phyloP scores from a whole-genome alignment of 1,139 yeast genomes.

The Hansenula lynferdii region DNA sequence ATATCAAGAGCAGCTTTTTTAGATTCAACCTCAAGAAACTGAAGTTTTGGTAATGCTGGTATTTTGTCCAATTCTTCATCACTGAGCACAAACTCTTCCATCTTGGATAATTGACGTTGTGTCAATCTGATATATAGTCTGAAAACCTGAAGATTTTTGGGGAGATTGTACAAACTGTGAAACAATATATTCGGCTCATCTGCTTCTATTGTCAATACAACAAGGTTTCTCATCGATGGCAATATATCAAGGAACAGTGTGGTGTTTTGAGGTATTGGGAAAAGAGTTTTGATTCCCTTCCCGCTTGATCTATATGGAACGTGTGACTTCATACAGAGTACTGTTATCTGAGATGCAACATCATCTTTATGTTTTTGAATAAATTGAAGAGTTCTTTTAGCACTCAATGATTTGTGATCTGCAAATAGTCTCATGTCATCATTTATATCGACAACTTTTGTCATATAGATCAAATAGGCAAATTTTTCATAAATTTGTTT shows the following conservation, averaged over 20 bases:
- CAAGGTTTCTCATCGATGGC: neutral
- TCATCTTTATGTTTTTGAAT: neutral
- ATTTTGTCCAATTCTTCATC: neutral
- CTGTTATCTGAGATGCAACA: conserved; percentile 2
- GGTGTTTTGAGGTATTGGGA: neutral
- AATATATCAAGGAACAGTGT: neutral
- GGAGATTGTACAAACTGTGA: neutral
- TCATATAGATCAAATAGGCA: conserved; percentile 8
- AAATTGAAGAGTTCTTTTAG: neutral
- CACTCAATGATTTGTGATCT: neutral
- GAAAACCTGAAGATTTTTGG: neutral
- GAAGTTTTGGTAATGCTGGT: neutral
- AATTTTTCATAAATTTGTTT: conserved; percentile 5
- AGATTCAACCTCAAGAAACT: neutral
- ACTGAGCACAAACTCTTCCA: neutral
- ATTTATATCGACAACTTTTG: conserved; percentile 6
- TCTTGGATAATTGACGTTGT: neutral
- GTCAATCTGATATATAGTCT: neutral
- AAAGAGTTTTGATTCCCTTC: too few species aligned
- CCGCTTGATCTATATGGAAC: neutral
- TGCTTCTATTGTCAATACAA: conserved; percentile 1
- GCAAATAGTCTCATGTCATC: conserved; percentile 1
- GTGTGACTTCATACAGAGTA: conserved; percentile 6
- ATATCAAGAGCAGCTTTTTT: neutral
- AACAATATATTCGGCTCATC: neutral